These are phyloP conservation scores for Maudiozyma turicensis DNA, from an alignment of 805 yeast genomes.

Conservation along the genomic window DNA sequence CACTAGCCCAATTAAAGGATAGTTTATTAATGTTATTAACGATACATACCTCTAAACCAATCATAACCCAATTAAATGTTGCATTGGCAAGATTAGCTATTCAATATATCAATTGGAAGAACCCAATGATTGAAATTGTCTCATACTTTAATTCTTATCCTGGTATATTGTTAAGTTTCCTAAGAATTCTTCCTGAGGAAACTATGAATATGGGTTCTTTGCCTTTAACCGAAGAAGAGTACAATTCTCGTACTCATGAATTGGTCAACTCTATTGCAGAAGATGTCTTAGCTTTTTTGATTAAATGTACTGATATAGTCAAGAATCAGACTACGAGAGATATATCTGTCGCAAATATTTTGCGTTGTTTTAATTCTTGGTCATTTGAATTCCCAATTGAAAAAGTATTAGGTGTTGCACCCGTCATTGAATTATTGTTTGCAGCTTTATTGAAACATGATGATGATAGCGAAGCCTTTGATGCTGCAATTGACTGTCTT, in stretches of 20 bases:
- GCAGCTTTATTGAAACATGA: slow-evolving; percentile 42
- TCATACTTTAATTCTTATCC: slow-evolving; percentile 31
- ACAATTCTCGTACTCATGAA: slow-evolving; percentile 49
- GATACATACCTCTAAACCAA: slow-evolving; percentile 43
- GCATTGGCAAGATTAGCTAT: slow-evolving; percentile 75
- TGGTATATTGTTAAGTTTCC: slow-evolving; percentile 57
- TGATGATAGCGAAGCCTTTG: slow-evolving; percentile 47
- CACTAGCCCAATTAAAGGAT: slow-evolving; percentile 52
- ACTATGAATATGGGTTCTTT: slow-evolving; percentile 66
- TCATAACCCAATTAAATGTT: slow-evolving; percentile 76
- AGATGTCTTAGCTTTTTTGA: slow-evolving; percentile 53
- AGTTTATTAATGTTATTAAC: slow-evolving; percentile 46
- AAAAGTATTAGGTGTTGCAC: slow-evolving; percentile 49
- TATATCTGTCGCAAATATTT: slow-evolving; percentile 31
- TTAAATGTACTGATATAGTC: slow-evolving; percentile 32
- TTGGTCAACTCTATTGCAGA: slow-evolving; percentile 60
- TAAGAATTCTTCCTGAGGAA: slow-evolving; percentile 88
- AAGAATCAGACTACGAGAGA: slow-evolving; percentile 12
- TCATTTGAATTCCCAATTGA: slow-evolving; percentile 74
- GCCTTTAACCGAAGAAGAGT: slow-evolving; percentile 75
- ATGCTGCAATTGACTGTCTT: slow-evolving; percentile 79
- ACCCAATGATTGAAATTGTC: slow-evolving; percentile 62
- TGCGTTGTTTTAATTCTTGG: slow-evolving; percentile 85
- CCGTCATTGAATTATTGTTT: slow-evolving; percentile 63
- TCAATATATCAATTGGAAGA: slow-evolving; percentile 64